phyloP scores from a whole-genome alignment of 169 alveolate species.

The Plasmodium berghei region DNA sequence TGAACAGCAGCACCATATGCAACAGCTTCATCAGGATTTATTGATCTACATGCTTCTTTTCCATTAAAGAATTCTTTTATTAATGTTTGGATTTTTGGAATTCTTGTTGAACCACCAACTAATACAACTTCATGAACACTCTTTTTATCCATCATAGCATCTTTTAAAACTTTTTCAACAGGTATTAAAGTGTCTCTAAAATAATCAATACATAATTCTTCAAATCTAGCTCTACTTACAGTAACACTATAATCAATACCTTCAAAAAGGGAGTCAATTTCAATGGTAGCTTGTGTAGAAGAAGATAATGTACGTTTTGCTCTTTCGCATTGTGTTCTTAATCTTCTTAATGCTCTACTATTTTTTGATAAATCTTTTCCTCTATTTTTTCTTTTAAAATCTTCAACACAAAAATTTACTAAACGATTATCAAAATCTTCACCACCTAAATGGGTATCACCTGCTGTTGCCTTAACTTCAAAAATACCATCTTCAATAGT shows the following conservation, averaged over 20 bases:
- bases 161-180: conserved; percentile 96
- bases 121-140: conserved; percentile 96
- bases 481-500: conserved; percentile 97
- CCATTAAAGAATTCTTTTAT: conserved; percentile 95
- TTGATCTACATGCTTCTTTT: conserved; percentile 93
- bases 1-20: conserved; percentile 97
- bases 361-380: conserved; percentile 91
- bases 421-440: conserved; percentile 99
- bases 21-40: conserved; percentile 97
- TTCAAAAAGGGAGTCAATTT: conserved; percentile 95
- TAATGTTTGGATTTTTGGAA: conserved; percentile 95
- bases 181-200: conserved; percentile 96
- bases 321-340: conserved; percentile 97
- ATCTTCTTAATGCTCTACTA: conserved; percentile 95
- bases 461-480: conserved; percentile 99
- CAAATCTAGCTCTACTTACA: conserved; percentile 98
- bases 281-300: conserved; percentile 97
- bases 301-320: conserved; percentile 98
- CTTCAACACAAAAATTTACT: conserved; percentile 96
- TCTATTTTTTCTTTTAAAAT: conserved; percentile 93
- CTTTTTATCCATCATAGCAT: conserved; percentile 94
- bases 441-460: conserved; percentile 99
- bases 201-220: conserved; percentile 95
- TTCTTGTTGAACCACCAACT: conserved; percentile 99
- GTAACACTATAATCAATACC: conserved; percentile 96